These are phyloP conservation scores for Acorus calamus DNA, from an alignment of 106 monocot genomes.

Conservation along the genomic window DNA sequence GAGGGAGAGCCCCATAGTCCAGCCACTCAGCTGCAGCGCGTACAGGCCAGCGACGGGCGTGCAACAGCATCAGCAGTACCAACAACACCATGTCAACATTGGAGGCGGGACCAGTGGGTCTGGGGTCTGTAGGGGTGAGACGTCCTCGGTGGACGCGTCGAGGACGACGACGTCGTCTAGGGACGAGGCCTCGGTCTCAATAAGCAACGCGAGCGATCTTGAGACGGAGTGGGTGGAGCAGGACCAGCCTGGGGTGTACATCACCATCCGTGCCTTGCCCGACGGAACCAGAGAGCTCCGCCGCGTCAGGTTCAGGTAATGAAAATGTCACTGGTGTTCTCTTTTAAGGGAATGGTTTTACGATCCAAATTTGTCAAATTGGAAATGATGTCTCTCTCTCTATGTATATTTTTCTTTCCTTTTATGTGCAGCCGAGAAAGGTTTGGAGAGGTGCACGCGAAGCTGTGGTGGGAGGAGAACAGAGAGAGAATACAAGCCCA, in stretches of 20 bases:
- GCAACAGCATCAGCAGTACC: slow-evolving; percentile 61
- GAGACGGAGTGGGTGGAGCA: slow-evolving; percentile 97
- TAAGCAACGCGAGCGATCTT: slow-evolving; percentile 68
- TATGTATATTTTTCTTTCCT: not conserved
- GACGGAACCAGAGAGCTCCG: slow-evolving; percentile 88
- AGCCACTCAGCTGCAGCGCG: slow-evolving; percentile 5
- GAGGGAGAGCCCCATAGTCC: slow-evolving; percentile 47
- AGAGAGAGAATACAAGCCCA: slow-evolving; percentile 84
- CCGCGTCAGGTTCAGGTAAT: slow-evolving; percentile 84
- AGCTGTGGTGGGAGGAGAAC: slow-evolving; percentile 97
- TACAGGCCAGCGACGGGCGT: slow-evolving; percentile 22
- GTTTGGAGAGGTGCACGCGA: slow-evolving; percentile 86
- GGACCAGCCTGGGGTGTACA: slow-evolving; percentile 87
- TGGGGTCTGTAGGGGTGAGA: slow-evolving; percentile 9
- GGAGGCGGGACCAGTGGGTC: not conserved
- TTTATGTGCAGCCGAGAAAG: slow-evolving; percentile 58
- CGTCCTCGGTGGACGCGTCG: slow-evolving; percentile 41
- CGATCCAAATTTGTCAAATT: too few relatives aligned
- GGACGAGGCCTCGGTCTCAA: slow-evolving; percentile 63
- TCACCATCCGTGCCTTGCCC: slow-evolving; percentile 67
- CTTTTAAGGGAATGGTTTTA: too few relatives aligned
- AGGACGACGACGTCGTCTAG: slow-evolving; percentile 68
- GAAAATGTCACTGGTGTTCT: too few relatives aligned
- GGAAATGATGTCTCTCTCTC: too few relatives aligned
- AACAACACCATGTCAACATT: slow-evolving; percentile 29